Evolutionary conservation across 345 rosid genomes (phyloP).

Genomic region (Linum usitatissimum): DNA sequence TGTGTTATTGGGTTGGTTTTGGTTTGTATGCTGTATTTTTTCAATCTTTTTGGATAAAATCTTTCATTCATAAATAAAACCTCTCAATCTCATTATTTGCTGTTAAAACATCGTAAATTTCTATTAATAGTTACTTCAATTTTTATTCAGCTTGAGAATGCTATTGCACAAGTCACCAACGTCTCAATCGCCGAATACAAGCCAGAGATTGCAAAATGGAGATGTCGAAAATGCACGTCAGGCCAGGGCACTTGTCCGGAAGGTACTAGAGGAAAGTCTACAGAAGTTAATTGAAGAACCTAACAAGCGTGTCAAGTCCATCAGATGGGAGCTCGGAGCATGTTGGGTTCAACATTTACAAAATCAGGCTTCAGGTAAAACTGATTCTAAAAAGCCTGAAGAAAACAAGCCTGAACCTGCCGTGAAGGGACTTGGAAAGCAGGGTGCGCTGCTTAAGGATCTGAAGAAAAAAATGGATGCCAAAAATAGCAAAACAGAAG

Average conservation of each 20-base stretch:
- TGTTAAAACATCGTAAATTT: constrained; percentile 4
- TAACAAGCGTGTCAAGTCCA: constrained; percentile 9
- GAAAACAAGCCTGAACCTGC: constrained; percentile 67
- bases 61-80: too few species aligned
- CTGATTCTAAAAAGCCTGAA: constrained; percentile 58
- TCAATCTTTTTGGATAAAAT: too few species aligned
- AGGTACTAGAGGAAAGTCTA: constrained; percentile 45
- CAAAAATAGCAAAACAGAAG: constrained; percentile 52
- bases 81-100: not conserved
- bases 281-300: constrained; percentile 23
- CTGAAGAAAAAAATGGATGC: constrained; percentile 72
- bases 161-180: constrained; percentile 19
- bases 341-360: constrained; percentile 31
- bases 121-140: constrained; percentile 13
- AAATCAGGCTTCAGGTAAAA: constrained; percentile 47
- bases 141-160: constrained; percentile 19
- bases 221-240: constrained; percentile 46
- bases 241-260: constrained; percentile 57
- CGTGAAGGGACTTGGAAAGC: constrained; percentile 97
- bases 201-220: constrained; percentile 48
- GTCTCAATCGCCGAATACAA: constrained; percentile 18
- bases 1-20: too few species aligned
- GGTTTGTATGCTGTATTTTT: too few species aligned
- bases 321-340: constrained; percentile 30
- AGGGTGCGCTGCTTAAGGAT: constrained; percentile 80